phyloP scores from a whole-genome alignment of 306 rosid genomes.

The Medicago arabica region DNA sequence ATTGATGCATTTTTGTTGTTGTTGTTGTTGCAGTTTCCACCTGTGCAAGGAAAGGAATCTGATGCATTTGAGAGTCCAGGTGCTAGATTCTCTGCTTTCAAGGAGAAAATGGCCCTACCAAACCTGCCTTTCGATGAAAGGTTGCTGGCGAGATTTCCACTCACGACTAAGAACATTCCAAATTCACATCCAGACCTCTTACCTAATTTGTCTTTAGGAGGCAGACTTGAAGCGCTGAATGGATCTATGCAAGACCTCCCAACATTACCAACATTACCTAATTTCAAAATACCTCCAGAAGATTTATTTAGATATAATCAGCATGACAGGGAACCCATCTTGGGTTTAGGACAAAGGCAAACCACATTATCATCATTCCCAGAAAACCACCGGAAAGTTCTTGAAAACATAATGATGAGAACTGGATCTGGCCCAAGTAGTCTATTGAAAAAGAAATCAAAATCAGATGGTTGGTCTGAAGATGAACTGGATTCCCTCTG shows the following conservation, averaged over 20 bases:
- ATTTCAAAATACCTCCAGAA: constrained; percentile 74
- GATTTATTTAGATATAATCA: constrained; percentile 75
- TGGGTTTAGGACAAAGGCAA: constrained; percentile 85
- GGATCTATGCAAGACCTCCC: constrained; percentile 75
- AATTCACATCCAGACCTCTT: constrained; percentile 72
- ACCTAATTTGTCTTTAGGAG: constrained; percentile 80
- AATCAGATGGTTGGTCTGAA: constrained; percentile 88
- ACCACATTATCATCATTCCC: constrained; percentile 72
- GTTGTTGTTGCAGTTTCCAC: constrained; percentile 57
- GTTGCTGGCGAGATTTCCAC: constrained; percentile 78
- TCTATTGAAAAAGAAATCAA: constrained; percentile 64
- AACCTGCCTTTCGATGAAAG: constrained; percentile 86
- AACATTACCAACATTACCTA: constrained; percentile 76
- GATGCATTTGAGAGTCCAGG: constrained; percentile 56
- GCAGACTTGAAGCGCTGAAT: constrained; percentile 64
- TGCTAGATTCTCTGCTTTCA: constrained; percentile 66
- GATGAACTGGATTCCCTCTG: constrained; percentile 98
- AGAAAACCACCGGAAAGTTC: constrained; percentile 95
- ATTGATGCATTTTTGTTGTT: constrained; percentile 18
- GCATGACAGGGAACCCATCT: constrained; percentile 74
- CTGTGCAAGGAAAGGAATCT: constrained; percentile 56
- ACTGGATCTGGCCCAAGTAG: constrained; percentile 74
- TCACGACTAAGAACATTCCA: constrained; percentile 61
- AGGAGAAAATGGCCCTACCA: constrained; percentile 75
- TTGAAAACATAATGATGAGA: constrained; percentile 98